Conservation (phyloP, 2,329 filamentous ascomycete genomes). For the Colletotrichum plurivorum region DNA sequence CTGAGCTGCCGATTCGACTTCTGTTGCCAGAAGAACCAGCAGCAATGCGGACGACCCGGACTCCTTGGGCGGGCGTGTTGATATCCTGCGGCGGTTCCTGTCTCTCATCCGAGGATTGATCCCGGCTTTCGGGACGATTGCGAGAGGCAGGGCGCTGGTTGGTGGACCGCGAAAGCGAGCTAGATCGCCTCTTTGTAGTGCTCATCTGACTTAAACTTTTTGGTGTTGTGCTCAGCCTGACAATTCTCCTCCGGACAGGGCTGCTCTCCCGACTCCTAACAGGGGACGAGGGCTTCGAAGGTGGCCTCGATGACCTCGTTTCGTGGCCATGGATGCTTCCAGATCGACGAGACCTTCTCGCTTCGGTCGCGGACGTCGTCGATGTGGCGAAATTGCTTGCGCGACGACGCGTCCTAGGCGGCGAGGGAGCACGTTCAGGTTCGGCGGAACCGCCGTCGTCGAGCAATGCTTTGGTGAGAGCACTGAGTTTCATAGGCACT, state of each 20-base stretch:
- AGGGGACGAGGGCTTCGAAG: constrained; percentile 59
- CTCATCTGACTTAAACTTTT: constrained; percentile 58
- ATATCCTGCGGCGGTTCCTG: constrained; percentile 55
- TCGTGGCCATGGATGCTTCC: constrained; percentile 60
- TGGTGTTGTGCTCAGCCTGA: constrained; percentile 68
- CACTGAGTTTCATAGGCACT: constrained; percentile 93
- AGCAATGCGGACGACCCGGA: constrained; percentile 69
- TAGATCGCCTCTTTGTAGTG: constrained; percentile 62
- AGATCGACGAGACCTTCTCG: constrained; percentile 62
- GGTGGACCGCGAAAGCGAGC: constrained; percentile 60
- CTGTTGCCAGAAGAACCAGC: constrained; percentile 65
- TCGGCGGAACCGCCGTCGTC: constrained; percentile 72
- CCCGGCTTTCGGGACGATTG: constrained; percentile 58
- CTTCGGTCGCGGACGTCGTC: constrained; percentile 58
- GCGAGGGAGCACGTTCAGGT: constrained; percentile 57
- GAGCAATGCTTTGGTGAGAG: constrained; percentile 88
- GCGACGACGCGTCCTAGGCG: constrained; percentile 64
- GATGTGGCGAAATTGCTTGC: constrained; percentile 63
- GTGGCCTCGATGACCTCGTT: constrained; percentile 49
- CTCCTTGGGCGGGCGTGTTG: constrained; percentile 68
- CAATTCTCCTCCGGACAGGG: constrained; percentile 69
- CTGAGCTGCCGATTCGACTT: constrained; percentile 52
- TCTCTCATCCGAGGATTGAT: constrained; percentile 58
- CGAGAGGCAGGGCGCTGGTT: constrained; percentile 48
- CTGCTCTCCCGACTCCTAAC: constrained; percentile 64